These are phyloP conservation scores for Penicillium sp. DNA, from an alignment of 2,329 filamentous ascomycete genomes.

Conservation along the genomic window DNA sequence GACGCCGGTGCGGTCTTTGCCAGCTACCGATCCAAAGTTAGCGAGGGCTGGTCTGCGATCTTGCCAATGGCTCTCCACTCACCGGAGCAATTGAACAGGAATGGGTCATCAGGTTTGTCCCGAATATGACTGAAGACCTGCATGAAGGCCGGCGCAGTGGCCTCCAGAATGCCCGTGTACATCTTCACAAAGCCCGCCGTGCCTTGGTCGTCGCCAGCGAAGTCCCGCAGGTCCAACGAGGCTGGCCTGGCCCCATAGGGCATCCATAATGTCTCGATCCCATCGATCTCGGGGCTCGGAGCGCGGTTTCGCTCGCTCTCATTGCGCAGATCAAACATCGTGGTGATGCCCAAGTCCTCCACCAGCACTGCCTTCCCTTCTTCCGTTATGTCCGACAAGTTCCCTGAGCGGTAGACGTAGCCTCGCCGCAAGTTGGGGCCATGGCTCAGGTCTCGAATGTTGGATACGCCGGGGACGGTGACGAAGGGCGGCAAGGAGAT, in stretches of 20 bases:
- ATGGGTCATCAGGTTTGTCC: constrained; percentile 46
- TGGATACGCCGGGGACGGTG: constrained; percentile 27
- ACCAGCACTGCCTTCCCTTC: constrained; percentile 54
- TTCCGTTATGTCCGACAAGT: constrained; percentile 57
- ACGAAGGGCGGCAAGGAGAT: constrained; percentile 28
- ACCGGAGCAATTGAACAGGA: constrained; percentile 63
- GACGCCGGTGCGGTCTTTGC: constrained; percentile 76
- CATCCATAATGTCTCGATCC: constrained; percentile 53
- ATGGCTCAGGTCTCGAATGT: constrained; percentile 29
- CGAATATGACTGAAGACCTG: constrained; percentile 61
- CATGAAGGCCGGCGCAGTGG: constrained; percentile 57
- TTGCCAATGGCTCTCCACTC: constrained; percentile 3
- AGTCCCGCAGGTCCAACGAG: constrained; percentile 21
- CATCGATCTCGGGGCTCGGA: constrained; percentile 52
- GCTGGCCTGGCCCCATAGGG: constrained; percentile 52
- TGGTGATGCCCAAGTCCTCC: constrained; percentile 56
- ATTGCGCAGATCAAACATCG: constrained; percentile 68
- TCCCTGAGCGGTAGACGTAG: constrained; percentile 65
- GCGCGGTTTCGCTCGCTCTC: constrained; percentile 42
- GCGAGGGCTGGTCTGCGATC: too few relatives aligned
- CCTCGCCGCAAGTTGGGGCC: constrained; percentile 46
- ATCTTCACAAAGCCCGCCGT: constrained; percentile 64
- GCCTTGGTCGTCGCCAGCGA: constrained; percentile 52
- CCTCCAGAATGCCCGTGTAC: constrained; percentile 66
- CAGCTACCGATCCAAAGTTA: constrained; percentile 50